A percentile compares a stretch with the other conserved stretches of the same genome.
phyloP scores from a whole-genome alignment of 371 early-diverging fungal species.

The Enterospora canceri region DNA sequence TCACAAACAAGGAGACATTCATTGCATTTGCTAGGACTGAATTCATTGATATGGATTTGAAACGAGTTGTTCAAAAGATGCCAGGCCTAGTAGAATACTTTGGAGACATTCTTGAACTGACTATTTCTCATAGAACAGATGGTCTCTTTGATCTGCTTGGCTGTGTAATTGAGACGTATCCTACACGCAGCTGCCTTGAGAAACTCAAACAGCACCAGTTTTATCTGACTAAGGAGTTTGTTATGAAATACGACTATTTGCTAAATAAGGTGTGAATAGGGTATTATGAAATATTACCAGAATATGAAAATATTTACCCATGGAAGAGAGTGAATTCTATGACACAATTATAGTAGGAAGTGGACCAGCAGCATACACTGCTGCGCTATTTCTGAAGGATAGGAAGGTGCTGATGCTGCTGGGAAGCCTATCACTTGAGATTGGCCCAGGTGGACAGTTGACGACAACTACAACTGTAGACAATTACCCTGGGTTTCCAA shows the following conservation, averaged over 20 bases:
- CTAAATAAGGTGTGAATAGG: background rate
- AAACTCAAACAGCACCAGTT: background rate
- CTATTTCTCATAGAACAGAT: too few species aligned
- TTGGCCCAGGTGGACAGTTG: constrained; percentile 66
- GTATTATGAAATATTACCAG: background rate
- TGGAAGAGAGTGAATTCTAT: background rate
- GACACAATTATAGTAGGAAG: constrained; percentile 60
- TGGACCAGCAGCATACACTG: constrained; percentile 83
- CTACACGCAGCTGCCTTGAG: too few species aligned
- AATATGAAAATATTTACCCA: background rate
- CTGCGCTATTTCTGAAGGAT: constrained; percentile 79
- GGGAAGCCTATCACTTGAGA: constrained; percentile 36
- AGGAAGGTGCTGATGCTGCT: constrained; percentile 63
- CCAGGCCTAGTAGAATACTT: too few species aligned
- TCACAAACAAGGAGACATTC: too few species aligned
- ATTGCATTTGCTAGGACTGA: too few species aligned
- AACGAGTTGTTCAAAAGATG: too few species aligned
- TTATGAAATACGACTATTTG: background rate
- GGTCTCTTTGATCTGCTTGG: too few species aligned
- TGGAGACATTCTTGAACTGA: too few species aligned
- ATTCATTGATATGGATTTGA: too few species aligned
- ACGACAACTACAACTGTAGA: constrained; percentile 58
- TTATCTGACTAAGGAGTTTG: background rate
- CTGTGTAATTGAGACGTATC: too few species aligned
- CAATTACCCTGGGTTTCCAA: constrained; percentile 59